phyloP scores from a whole-genome alignment of 306 rosid genomes.

The Myrica gale region DNA sequence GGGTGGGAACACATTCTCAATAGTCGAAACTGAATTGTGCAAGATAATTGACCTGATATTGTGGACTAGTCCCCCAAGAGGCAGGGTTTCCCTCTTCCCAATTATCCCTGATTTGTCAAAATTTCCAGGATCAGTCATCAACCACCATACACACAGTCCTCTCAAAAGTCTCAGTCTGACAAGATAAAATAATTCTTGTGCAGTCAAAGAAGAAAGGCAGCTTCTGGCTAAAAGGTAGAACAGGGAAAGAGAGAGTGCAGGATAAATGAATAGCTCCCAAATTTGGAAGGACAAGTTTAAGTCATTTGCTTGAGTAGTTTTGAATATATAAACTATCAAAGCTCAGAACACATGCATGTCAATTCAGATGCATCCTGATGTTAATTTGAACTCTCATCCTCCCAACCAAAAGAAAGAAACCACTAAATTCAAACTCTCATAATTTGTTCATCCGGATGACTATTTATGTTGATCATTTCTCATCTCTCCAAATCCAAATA shows the following conservation, averaged over 20 bases:
- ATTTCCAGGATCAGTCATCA: slow-evolving; percentile 28
- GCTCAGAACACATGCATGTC: background rate
- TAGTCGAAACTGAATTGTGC: slow-evolving; percentile 13
- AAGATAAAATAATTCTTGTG: background rate
- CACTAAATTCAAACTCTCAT: background rate
- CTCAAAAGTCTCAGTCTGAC: background rate
- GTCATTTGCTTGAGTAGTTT: background rate
- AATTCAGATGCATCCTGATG: background rate
- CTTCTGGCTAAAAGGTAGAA: background rate
- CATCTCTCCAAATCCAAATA: background rate
- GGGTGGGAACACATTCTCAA: background rate
- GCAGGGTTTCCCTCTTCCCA: slow-evolving; percentile 99
- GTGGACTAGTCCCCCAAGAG: slow-evolving; percentile 95
- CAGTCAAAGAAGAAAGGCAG: background rate
- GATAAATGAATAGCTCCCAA: too few relatives aligned
- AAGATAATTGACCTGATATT: slow-evolving; percentile 67
- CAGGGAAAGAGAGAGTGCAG: background rate
- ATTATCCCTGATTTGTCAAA: slow-evolving; percentile 65
- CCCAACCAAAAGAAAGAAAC: background rate
- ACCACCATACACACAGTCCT: background rate
- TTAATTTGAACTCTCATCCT: background rate
- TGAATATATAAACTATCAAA: background rate
- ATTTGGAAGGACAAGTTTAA: background rate
- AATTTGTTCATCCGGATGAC: background rate
- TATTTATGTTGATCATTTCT: background rate